Conservation (phyloP, 2,329 filamentous ascomycete species). For the Trichoderma koningiopsis region DNA sequence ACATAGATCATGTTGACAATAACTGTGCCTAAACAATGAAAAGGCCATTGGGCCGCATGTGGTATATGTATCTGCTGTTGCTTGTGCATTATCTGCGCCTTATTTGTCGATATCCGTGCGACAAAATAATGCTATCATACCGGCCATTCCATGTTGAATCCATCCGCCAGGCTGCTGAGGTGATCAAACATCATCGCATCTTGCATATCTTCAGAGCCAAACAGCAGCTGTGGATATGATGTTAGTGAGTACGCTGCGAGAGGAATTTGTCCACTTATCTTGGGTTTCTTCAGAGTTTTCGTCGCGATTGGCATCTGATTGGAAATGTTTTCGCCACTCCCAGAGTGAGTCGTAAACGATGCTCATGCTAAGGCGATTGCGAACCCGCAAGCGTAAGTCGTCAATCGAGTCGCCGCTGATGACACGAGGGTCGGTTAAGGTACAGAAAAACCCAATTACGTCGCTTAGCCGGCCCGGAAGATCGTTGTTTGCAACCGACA, state of each 20-base stretch:
- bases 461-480: conserved; percentile 17
- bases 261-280: background rate
- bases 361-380: conserved; percentile 20
- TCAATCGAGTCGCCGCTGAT: conserved; percentile 11
- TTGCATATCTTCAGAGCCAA: conserved; percentile 14
- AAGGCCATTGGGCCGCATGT: too few species aligned
- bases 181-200: conserved; percentile 20
- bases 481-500: conserved; percentile 20
- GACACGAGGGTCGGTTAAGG: conserved; percentile 7
- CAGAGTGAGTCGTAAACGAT: conserved; percentile 17
- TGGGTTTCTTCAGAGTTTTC: background rate
- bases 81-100: background rate
- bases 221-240: background rate
- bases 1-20: background rate
- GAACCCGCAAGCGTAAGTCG: conserved; percentile 15
- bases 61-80: background rate
- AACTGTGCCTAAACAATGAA: background rate
- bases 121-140: background rate
- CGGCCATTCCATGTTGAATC: conserved; percentile 15
- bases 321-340: conserved; percentile 19
- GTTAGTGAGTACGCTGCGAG: background rate
- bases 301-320: background rate
- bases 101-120: background rate
- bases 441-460: conserved; percentile 13
- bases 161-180: conserved; percentile 12